phyloP scores from a whole-genome alignment of 768 basidiomycete genomes.

The Xerocomellus amylosporus region DNA sequence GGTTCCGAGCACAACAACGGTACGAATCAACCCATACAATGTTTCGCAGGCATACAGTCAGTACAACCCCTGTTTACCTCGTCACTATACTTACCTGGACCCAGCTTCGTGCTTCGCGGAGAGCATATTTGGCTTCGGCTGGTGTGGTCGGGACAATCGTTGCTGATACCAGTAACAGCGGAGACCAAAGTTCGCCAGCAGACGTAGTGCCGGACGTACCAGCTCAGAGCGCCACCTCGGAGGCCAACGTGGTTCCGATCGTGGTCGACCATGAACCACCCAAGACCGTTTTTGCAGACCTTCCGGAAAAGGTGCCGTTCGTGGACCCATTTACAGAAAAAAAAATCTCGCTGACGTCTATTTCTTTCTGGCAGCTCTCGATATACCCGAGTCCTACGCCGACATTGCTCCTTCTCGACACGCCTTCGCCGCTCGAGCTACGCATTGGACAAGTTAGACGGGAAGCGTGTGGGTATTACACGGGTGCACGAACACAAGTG shows the following conservation, averaged over 20 bases:
- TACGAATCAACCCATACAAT: slow-evolving; percentile 3
- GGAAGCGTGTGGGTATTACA: slow-evolving; percentile 53
- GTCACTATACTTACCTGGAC: background rate
- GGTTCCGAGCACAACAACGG: slow-evolving; percentile 2
- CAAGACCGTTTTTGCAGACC: slow-evolving; percentile 13
- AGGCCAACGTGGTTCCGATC: background rate
- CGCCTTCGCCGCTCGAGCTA: slow-evolving; percentile 69
- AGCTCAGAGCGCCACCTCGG: background rate
- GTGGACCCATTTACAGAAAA: background rate
- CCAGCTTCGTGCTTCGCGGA: slow-evolving; percentile 28
- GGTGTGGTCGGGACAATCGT: slow-evolving; percentile 17
- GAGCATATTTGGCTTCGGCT: slow-evolving; percentile 18
- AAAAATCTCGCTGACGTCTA: background rate
- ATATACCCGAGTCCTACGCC: slow-evolving; percentile 70
- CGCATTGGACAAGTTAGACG: slow-evolving; percentile 72
- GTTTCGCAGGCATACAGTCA: slow-evolving; percentile 28
- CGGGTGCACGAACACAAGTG: slow-evolving; percentile 59
- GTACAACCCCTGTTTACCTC: background rate
- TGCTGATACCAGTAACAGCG: slow-evolving; percentile 9
- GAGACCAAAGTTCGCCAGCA: background rate
- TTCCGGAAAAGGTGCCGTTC: slow-evolving; percentile 27
- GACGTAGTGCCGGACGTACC: slow-evolving; percentile 1
- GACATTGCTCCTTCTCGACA: slow-evolving; percentile 70
- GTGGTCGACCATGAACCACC: slow-evolving; percentile 12
- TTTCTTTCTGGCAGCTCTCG: slow-evolving; percentile 54